Base-by-base conservation (phyloP, 441 rosid species). In the Flueggea neowawraea region DNA sequence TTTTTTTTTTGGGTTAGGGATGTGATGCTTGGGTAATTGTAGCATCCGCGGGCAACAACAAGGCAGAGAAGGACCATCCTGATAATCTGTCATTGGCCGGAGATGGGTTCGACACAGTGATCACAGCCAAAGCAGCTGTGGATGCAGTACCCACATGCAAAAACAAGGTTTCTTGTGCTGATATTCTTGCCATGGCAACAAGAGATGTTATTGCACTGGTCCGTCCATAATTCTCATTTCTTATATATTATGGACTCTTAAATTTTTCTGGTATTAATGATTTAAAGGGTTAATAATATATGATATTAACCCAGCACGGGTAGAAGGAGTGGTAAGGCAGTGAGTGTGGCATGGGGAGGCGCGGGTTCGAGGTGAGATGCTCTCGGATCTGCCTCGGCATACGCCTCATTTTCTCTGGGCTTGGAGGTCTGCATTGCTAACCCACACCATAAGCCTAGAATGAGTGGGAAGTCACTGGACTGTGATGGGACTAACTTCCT, bases 81-180 rank as follows among this genome's bases (percentile, higher is more conserved):
- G 98, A 88, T 39, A 88, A 88, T 60, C 54, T 90, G 57, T 90
- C 96, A 0, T 61, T 93, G 41, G 94, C 97, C 45, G 97, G 97
- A 57, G 97, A 93, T 39, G 98, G 96, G 52, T 93, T 90, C 58
- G 96, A 89, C 82, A 87, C 96, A 0, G 90, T 92, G 22, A 72
- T 76, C 67, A 89, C 86, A 77, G 97, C 96, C n/a, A 93, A 93
- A 77, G 73, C 73, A 9, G 96, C 91, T 0, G 77, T 93, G 4
- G 85, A 93, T 16, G 82, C 78, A 0, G 65, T 78, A 32, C 53
- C 89, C 7, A 45, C 57, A 2, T 93, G 98, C 76, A 75, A 65
- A 63, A 88, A 88, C 55, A 86, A 82, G 82, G 96, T 93, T 32
- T 93, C 96, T 4, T 90, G 98, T 33, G 96, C 92, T 3, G 96